Base-by-base conservation (phyloP, 1,139 yeast genomes). In the Eremothecium cymbalariae region DNA sequence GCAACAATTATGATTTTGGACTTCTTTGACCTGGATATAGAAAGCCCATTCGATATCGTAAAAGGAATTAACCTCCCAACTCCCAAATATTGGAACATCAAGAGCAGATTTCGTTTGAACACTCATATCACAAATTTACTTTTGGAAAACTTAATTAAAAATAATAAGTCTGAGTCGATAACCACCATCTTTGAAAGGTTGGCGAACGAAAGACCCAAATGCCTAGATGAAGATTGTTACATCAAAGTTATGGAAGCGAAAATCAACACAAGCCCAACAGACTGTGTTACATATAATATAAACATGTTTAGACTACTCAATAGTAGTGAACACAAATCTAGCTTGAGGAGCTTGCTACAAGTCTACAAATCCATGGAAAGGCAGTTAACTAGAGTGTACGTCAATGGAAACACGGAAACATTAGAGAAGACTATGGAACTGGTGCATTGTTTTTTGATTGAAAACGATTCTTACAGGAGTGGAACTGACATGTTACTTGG, bases 301-400 rank as follows among this genome's bases (percentile, higher is more conserved):
- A 32, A 42, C 18, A 32, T 42, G 4, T 43, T 39, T 34, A 28
- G 45, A 9, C 37, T 39, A 12, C 32, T 51, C 20, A 45, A 49
- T 12, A 18, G 39, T 8, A 34, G 33, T 16, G 41, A 44, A 3
- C 38, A 40, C 23, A 30, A 32, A 23, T 28, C 32, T 18, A 34
- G 45, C 16, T 41, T 42, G 22, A 45, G 40, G 21, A 39, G 45
- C 6, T 16, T 51, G 17, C 26, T 47, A 2, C 18, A 46, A 18
- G 38, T 49, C 6, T 51, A 51, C 33, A 41, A 43, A 34, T 45
- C 55, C 6, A 48, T 50, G 27, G 40, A 39, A 15, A 45, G 39
- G 22, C 51, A 48, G 31, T 44, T 55, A 2, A 24, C 31, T 8
- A 54, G 45, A 25, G 38, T 39, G 15, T 28, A 20, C 8, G 31